Conservation (phyloP, 371 early-diverging fungal genomes). For the Mucor circinelloides region DNA sequence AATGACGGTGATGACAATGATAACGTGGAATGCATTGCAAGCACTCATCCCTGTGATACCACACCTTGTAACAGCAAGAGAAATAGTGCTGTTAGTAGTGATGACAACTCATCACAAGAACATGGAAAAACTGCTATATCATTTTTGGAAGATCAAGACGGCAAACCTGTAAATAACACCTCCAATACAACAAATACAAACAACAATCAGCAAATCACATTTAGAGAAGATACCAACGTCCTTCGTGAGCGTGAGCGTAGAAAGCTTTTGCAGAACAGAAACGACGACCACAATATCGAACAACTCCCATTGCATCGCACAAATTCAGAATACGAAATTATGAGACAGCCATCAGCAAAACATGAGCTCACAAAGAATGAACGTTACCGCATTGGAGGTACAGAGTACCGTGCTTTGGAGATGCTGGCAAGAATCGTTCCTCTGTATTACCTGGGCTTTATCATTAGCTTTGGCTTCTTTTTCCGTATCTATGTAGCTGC, state of each 20-base stretch:
- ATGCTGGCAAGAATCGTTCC: slow-evolving; percentile 36
- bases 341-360: slow-evolving; percentile 26
- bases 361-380: slow-evolving; percentile 35
- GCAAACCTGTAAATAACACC: background rate
- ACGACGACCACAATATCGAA: background rate
- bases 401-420: slow-evolving; percentile 43
- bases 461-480: slow-evolving; percentile 29
- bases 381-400: slow-evolving; percentile 41
- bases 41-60: slow-evolving; percentile 6
- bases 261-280: slow-evolving; percentile 14
- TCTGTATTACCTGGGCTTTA: slow-evolving; percentile 29
- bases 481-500: slow-evolving; percentile 41
- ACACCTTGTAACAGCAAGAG: background rate
- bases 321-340: slow-evolving; percentile 27
- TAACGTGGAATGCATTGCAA: background rate
- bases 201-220: slow-evolving; percentile 27
- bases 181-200: slow-evolving; percentile 2
- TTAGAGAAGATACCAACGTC: slow-evolving; percentile 30
- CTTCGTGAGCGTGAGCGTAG: slow-evolving; percentile 25
- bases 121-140: background rate
- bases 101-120: background rate
- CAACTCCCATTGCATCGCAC: slow-evolving; percentile 15
- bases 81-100: background rate
- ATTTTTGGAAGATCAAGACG: background rate
- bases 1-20: background rate